A percentile compares a stretch with the other conserved stretches of the same genome.
Conservation (phyloP, 2,329 filamentous ascomycete species). For the Lachnellula arida region DNA sequence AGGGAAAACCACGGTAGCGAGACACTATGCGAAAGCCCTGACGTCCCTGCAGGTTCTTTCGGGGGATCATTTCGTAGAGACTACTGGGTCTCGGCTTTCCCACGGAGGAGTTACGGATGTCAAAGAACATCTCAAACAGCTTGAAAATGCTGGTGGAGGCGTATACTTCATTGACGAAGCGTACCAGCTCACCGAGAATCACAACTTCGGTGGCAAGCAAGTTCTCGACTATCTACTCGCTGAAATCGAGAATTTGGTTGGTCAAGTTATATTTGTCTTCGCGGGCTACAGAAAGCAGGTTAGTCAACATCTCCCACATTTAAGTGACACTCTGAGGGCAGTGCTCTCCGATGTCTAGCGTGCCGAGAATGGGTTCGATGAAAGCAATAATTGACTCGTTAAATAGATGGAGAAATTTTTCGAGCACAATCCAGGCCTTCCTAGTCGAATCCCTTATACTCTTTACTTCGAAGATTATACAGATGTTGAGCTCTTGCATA, state of each 20-base stretch:
- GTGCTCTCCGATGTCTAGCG: no score
- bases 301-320: no score
- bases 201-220: constrained; percentile 50
- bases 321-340: no score
- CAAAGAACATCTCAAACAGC: constrained; percentile 50
- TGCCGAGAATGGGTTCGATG: no score
- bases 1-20: constrained; percentile 67
- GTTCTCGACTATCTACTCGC: constrained; percentile 68
- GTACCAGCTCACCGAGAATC: constrained; percentile 63
- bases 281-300: constrained; percentile 54
- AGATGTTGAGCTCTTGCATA: constrained; percentile 58
- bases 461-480: constrained; percentile 67
- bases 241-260: constrained; percentile 66
- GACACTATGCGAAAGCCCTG: constrained; percentile 64
- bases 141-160: constrained; percentile 62
- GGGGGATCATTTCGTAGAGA: constrained; percentile 58
- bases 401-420: constrained; percentile 82
- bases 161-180: constrained; percentile 76
- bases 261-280: constrained; percentile 66
- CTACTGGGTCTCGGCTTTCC: constrained; percentile 62
- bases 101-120: constrained; percentile 55
- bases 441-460: constrained; percentile 61
- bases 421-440: constrained; percentile 65
- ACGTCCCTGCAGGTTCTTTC: constrained; percentile 57
- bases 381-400: constrained; percentile 36